These are phyloP conservation scores for Lactarius quietus DNA, from an alignment of 768 basidiomycete genomes.

Conservation along the genomic window DNA sequence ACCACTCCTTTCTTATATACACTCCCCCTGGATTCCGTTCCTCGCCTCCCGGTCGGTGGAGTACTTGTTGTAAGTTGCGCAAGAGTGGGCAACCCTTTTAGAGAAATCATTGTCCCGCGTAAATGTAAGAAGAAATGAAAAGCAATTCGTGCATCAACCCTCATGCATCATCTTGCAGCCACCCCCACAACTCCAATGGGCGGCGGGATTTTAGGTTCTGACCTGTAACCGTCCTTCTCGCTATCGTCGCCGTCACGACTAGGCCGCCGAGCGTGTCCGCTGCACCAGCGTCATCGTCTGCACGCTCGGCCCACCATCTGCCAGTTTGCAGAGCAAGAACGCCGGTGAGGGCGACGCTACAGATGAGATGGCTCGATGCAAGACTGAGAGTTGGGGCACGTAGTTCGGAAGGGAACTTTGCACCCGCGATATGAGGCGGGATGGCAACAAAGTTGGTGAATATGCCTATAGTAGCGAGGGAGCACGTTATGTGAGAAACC, in stretches of 20 bases:
- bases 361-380: constrained; percentile 80
- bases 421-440: constrained; percentile 37
- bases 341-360: constrained; percentile 85
- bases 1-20: constrained; percentile 1
- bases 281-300: constrained; percentile 50
- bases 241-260: neutral
- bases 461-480: constrained; percentile 42
- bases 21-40: too few species aligned
- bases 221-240: constrained; percentile 3
- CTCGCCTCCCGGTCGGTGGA: neutral
- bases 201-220: neutral
- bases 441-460: constrained; percentile 46
- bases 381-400: constrained; percentile 68
- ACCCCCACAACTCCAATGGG: neutral
- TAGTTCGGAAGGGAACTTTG: constrained; percentile 61
- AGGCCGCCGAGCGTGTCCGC: constrained; percentile 33
- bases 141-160: neutral
- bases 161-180: neutral
- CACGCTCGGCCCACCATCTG: constrained; percentile 79
- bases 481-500: constrained; percentile 14
- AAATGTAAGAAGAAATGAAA: neutral
- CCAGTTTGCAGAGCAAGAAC: constrained; percentile 80
- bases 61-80: neutral
- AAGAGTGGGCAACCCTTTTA: neutral
- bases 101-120: neutral